These are phyloP conservation scores for Heterobasidion occidentale DNA, from an alignment of 1,284 basidiomycete genomes.

Conservation along the genomic window DNA sequence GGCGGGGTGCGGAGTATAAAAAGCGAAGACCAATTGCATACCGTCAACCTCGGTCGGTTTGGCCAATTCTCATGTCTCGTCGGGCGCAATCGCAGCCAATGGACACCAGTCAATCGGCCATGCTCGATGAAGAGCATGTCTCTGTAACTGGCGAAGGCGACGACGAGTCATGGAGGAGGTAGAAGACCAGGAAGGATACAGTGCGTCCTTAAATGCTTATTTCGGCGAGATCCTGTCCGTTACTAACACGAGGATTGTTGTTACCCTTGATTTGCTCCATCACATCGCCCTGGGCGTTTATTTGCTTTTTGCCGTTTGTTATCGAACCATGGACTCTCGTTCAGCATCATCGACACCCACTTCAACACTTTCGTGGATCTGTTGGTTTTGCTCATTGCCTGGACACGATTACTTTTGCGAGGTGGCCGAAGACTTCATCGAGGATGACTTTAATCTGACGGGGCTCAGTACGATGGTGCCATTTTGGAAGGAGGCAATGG, in stretches of 20 bases:
- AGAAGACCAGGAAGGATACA: conserved; percentile 63
- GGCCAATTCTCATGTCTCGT: conserved; percentile 37
- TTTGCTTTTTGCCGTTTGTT: neutral
- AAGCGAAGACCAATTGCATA: neutral
- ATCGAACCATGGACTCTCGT: neutral
- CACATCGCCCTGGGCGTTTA: neutral
- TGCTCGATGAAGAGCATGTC: conserved; percentile 44
- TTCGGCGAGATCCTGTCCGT: neutral
- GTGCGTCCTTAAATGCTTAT: conserved; percentile 32
- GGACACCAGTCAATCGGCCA: conserved; percentile 37
- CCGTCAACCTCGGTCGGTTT: conserved; percentile 11
- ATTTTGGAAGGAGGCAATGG: conserved; percentile 99
- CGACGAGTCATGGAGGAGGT: conserved; percentile 64
- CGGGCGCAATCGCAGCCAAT: conserved; percentile 25
- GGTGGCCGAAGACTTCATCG: conserved; percentile 97
- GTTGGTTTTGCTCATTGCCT: conserved; percentile 97
- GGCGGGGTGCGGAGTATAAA: neutral
- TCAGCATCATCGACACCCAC: conserved; percentile 78
- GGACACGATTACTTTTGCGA: conserved; percentile 99
- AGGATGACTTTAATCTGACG: conserved; percentile 99
- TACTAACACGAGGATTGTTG: conserved; percentile 2
- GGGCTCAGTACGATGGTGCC: conserved; percentile 93
- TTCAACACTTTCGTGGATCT: conserved; percentile 90
- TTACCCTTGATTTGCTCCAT: conserved; percentile 1
- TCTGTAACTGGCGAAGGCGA: conserved; percentile 50